Evolutionary conservation across 257 asterid species (phyloP), one percentile per base, ranked within the genome.

Genomic region (Voacanga thouarsii): DNA sequence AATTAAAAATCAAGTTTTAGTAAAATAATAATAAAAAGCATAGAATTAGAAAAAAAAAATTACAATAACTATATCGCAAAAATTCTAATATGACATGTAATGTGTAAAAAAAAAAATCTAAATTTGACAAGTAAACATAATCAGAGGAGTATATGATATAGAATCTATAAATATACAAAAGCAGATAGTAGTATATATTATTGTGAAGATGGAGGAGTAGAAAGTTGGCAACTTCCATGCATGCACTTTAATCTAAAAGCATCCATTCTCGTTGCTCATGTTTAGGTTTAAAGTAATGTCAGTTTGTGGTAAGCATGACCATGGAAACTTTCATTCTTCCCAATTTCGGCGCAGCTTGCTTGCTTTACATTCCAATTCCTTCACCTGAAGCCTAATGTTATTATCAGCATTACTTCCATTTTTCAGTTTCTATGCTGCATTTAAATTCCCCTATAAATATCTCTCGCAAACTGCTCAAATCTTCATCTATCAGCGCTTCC

Each of bases 391-490:
- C 43, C 37, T 33, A 33, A 33, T 8, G 55, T 1, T 10, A 47
- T 47, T 8, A 47, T 8, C 19, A 55, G 19, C 61, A 55, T 49
- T 18, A 24, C 30, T 24, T 33, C 37, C 37, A 33, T 45, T 45
- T 45, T 76, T 45, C 73, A 24, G 49, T 19, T 28, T 47, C 79
- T 71, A 30, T 26, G 71, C 57, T 39, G 7, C 81, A 72, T 49
- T 77, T 64, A 78, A 73, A 61, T 69, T 15, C 78, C 77, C 53
- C 85, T 84, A 86, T 88, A 88, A 84, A 81, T 82, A 77, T 59
- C 71, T 77, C 77, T 33, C 59, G 44, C 45, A 51, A 83, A 77
- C 84, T 75, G 45, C 84, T 74, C 28, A 79, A 64, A 75, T 74
- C 76, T 83, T 80, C 86, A 83, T 61, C 61, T 30, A 39, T 65